Evolutionary conservation across 306 rosid species (phyloP).

Genomic region (Vigna radiata): DNA sequence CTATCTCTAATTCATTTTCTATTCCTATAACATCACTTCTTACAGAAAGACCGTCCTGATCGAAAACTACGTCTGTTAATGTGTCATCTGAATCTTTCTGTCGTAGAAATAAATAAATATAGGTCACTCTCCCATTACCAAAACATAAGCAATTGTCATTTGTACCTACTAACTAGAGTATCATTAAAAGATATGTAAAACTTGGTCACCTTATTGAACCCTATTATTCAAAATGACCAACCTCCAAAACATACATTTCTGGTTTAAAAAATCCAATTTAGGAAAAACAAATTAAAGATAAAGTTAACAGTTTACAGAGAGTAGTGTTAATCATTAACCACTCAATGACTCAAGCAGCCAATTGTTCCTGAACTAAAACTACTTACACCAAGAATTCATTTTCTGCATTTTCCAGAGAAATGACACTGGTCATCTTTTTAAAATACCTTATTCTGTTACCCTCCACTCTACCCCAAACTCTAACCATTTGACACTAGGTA

Average conservation of each 20-base stretch:
- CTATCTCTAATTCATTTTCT: conserved; percentile 49
- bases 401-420: neutral
- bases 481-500: neutral
- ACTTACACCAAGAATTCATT: conserved; percentile 1
- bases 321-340: conserved; percentile 19
- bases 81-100: conserved; percentile 65
- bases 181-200: conserved; percentile 22
- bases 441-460: conserved; percentile 12
- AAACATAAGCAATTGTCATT: conserved; percentile 20
- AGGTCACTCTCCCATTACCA: conserved; percentile 41
- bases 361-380: conserved; percentile 4
- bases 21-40: conserved; percentile 47
- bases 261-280: neutral
- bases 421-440: neutral
- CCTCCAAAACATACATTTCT: conserved; percentile 21
- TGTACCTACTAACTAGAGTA: conserved; percentile 2
- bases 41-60: conserved; percentile 47
- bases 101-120: conserved; percentile 49
- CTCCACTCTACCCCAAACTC: neutral
- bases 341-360: conserved; percentile 3
- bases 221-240: conserved; percentile 12
- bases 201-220: conserved; percentile 25
- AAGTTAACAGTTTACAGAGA: conserved; percentile 24
- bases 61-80: conserved; percentile 51
- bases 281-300: conserved; percentile 13